Percentiles rank a stretch among this genome's conserved stretches.
Conservation (phyloP, 495 filamentous ascomycete genomes). For the Lophiotrema nucula region DNA sequence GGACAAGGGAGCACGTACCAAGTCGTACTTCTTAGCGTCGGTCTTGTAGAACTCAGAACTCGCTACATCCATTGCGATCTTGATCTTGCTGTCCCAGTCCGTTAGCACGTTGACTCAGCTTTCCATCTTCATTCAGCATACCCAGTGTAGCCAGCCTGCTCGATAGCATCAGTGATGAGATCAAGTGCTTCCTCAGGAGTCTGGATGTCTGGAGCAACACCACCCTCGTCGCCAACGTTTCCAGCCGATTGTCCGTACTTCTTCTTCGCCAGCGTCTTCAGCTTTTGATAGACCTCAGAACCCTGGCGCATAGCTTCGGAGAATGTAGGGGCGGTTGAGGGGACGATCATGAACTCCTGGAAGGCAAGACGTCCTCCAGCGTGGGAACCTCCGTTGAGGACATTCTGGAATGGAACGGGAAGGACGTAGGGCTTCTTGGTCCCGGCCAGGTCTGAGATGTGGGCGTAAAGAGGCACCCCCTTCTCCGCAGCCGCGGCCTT, state of each 20-base stretch:
- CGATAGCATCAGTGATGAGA: constrained; percentile 92
- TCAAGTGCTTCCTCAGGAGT: constrained; percentile 94
- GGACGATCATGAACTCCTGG: constrained; percentile 99
- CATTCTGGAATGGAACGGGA: constrained; percentile 99
- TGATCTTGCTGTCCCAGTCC: too few species aligned
- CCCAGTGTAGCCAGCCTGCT: constrained; percentile 92
- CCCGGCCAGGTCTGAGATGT: constrained; percentile 96
- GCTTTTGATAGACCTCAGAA: constrained; percentile 94
- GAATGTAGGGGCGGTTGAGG: constrained; percentile 84
- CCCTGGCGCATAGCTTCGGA: constrained; percentile 94
- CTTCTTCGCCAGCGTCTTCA: constrained; percentile 98
- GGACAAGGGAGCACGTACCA: too few species aligned
- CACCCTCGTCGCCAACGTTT: constrained; percentile 99
- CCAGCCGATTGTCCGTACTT: constrained; percentile 98
- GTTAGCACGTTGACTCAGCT: too few species aligned
- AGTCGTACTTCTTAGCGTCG: constrained; percentile 97
- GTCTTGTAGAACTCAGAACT: constrained; percentile 99
- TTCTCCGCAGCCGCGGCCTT: constrained; percentile 99
- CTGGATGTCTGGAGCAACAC: constrained; percentile 99
- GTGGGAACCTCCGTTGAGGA: constrained; percentile 98
- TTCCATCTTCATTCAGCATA: too few species aligned
- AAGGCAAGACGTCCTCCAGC: constrained; percentile 98
- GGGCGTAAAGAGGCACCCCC: constrained; percentile 93
- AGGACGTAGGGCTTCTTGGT: constrained; percentile 99
- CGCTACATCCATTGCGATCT: constrained; percentile 99